Evolutionary conservation across 2,329 filamentous ascomycete species (phyloP).

Genomic region (Anisogramma anomala): DNA sequence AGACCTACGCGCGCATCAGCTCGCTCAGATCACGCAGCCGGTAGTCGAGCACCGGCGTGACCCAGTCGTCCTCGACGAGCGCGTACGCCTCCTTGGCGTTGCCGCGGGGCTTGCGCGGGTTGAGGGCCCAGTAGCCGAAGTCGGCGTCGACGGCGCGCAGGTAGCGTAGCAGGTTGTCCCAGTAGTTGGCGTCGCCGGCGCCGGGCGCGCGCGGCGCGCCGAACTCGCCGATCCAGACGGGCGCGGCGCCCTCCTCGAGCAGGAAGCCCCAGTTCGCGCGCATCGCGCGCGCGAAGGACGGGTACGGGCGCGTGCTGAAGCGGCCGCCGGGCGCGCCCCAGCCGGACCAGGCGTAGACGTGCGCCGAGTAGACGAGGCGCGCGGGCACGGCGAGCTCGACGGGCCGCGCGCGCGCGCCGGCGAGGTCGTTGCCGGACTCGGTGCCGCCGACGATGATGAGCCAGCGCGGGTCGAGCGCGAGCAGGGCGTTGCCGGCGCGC

Average conservation of each 20-base stretch:
- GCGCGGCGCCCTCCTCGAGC: conserved; percentile 41
- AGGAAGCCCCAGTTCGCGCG: conserved; percentile 55
- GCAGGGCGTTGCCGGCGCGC: conserved; percentile 47
- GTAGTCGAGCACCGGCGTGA: conserved; percentile 50
- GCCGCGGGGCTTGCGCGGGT: conserved; percentile 50
- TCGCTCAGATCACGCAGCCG: conserved; percentile 49
- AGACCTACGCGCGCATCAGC: conserved; percentile 31
- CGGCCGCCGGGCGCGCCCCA: conserved; percentile 52
- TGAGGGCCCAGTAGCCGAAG: conserved; percentile 61
- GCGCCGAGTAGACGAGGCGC: conserved; percentile 54
- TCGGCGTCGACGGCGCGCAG: conserved; percentile 48
- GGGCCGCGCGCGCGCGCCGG: conserved; percentile 42
- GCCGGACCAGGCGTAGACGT: conserved; percentile 60
- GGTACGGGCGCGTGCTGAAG: conserved; percentile 49
- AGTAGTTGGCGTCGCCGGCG: conserved; percentile 51
- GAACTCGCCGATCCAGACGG: conserved; percentile 60
- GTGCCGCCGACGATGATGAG: conserved; percentile 58
- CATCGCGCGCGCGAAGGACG: conserved; percentile 53
- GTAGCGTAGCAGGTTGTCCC: conserved; percentile 50
- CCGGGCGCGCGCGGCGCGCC: conserved; percentile 44
- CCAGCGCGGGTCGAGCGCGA: conserved; percentile 50
- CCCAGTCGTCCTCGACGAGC: conserved; percentile 52
- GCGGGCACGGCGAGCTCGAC: conserved; percentile 43
- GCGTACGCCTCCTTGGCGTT: conserved; percentile 49
- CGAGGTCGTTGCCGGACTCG: conserved; percentile 54